Percentiles rank a stretch among this genome's conserved stretches.
Conservation (phyloP, 108 stramenopile species). For the Cyclotella kingstonii region DNA sequence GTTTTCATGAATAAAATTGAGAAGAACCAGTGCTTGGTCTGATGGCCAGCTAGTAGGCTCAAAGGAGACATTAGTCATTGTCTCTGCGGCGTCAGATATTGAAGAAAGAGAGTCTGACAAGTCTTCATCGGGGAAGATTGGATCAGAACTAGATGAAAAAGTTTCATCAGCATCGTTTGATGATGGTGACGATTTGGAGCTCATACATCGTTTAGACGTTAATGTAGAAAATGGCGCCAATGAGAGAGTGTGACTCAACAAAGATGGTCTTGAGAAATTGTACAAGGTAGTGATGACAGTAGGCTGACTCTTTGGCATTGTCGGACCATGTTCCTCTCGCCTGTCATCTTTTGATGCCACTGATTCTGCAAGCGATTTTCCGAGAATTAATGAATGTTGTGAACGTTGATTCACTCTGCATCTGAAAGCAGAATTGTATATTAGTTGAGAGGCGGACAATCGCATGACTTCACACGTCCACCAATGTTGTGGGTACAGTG, state of each 20-base stretch:
- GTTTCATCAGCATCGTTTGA: neutral
- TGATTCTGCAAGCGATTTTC: too few species aligned
- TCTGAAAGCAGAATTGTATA: too few species aligned
- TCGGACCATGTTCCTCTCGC: neutral
- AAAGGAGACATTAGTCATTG: slow-evolving; percentile 13
- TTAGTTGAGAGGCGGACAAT: too few species aligned
- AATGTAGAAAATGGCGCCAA: too few species aligned
- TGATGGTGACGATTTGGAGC: slow-evolving; percentile 1
- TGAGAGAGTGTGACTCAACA: too few species aligned
- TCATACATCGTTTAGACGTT: slow-evolving; percentile 12
- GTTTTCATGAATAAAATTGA: slow-evolving; percentile 48
- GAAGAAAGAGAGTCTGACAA: slow-evolving; percentile 1
- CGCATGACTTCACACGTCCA: too few species aligned
- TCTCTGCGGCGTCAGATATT: slow-evolving; percentile 1
- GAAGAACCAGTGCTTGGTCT: slow-evolving; percentile 38
- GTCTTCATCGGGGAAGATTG: slow-evolving; percentile 21
- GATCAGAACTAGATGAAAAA: slow-evolving; percentile 22
- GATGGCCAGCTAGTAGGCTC: slow-evolving; percentile 53
- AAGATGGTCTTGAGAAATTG: neutral
- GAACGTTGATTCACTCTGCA: too few species aligned
- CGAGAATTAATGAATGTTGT: too few species aligned
- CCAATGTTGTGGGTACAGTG: too few species aligned
- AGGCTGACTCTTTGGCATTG: neutral
- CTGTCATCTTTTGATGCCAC: too few species aligned
- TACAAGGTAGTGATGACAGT: too few species aligned